Evolutionary conservation across 108 stramenopile genomes (phyloP).

Genomic region (Skeletonema menzelii): DNA sequence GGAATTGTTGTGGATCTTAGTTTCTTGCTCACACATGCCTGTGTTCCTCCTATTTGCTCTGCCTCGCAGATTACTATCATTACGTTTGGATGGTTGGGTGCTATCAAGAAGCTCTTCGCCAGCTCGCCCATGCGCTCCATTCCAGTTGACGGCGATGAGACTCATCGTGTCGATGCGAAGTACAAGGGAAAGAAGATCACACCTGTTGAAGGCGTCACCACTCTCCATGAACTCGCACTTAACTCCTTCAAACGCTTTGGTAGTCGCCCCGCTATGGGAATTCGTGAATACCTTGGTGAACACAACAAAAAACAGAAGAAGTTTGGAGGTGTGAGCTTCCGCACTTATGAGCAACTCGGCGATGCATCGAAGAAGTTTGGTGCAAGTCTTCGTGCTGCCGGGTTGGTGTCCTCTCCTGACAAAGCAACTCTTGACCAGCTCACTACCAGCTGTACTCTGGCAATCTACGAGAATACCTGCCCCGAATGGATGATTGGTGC

Average conservation of each 20-base stretch:
- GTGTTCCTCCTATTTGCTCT: not conserved
- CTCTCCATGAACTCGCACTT: slow-evolving; percentile 66
- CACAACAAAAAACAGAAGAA: slow-evolving; percentile 66
- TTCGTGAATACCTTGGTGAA: slow-evolving; percentile 76
- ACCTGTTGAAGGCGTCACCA: slow-evolving; percentile 60
- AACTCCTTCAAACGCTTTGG: slow-evolving; percentile 53
- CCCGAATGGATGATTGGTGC: slow-evolving; percentile 90
- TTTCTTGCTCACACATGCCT: not conserved
- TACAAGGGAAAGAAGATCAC: slow-evolving; percentile 47
- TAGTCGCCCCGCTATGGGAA: slow-evolving; percentile 61
- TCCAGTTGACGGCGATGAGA: slow-evolving; percentile 64
- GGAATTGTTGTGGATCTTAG: not conserved
- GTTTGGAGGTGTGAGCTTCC: slow-evolving; percentile 66
- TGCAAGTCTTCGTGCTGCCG: slow-evolving; percentile 70
- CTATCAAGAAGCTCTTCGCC: slow-evolving; percentile 55
- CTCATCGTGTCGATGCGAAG: slow-evolving; percentile 66
- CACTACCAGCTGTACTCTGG: slow-evolving; percentile 78
- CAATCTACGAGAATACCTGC: slow-evolving; percentile 92
- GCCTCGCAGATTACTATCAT: not conserved
- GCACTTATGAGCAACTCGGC: slow-evolving; percentile 75
- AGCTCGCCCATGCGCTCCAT: slow-evolving; percentile 63
- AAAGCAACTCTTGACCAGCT: slow-evolving; percentile 75
- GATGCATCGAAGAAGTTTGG: slow-evolving; percentile 74
- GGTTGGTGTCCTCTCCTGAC: slow-evolving; percentile 61
- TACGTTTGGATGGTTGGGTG: not conserved